These are phyloP conservation scores for Phymatotrichopsis omnivora DNA, from an alignment of 2,329 filamentous ascomycete genomes.

Conservation along the genomic window DNA sequence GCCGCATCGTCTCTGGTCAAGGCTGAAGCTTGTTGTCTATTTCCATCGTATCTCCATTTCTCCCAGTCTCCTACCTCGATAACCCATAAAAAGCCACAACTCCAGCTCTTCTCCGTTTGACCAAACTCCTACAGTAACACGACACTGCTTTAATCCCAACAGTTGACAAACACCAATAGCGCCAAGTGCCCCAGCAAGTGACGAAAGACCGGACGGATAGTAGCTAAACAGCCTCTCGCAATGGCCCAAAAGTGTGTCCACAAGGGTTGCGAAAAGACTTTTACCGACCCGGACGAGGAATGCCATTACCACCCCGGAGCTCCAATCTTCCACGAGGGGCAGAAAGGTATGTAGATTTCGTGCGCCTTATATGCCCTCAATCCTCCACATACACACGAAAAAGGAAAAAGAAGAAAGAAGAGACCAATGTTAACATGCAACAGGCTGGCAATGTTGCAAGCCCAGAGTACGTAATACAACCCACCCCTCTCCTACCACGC, in stretches of 20 bases:
- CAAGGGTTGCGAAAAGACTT: constrained; percentile 86
- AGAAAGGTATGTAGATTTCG: constrained; percentile 69
- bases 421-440: background rate
- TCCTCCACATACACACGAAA: background rate
- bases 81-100: background rate
- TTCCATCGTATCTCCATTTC: background rate
- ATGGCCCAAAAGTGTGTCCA: constrained; percentile 68
- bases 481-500: background rate
- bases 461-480: constrained; percentile 40
- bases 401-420: background rate
- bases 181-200: background rate
- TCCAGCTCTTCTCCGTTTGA: background rate
- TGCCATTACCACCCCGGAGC: constrained; percentile 90
- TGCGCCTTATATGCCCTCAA: background rate
- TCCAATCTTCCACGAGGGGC: constrained; percentile 92
- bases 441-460: constrained; percentile 99
- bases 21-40: background rate
- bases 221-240: background rate
- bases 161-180: too few species aligned
- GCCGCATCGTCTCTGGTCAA: too few species aligned
- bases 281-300: constrained; percentile 67
- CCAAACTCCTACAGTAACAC: too few species aligned
- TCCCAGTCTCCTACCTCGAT: background rate
- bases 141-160: too few species aligned
- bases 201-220: background rate